Evolutionary conservation across 768 basidiomycete genomes (phyloP), one percentile per base, ranked within the genome.

Genomic region (Trametes cingulata): DNA sequence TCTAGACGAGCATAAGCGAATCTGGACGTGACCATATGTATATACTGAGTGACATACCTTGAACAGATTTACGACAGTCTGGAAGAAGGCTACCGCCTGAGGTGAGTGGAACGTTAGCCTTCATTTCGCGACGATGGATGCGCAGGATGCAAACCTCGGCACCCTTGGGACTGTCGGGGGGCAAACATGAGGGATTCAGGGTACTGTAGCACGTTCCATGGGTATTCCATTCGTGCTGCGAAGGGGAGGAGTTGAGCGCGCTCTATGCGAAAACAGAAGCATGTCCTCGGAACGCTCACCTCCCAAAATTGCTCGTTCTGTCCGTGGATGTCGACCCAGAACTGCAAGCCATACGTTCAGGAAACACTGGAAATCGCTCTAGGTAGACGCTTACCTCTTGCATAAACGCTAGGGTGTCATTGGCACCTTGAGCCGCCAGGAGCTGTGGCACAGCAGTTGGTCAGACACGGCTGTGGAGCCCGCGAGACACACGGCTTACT

Each of bases 131-230:
- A 2, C 2, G 22, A 20, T 24, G 29, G 48, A 48, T 37, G 39
- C 48, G 57, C 8, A n/a, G 7, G 24, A 20, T 24, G 59, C 71
- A 22, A 58, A 84, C 86, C 71, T 90, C 89, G 9, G 83, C 80
- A 22, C 88, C 87, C 50, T 71, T 76, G 8, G 81, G 66, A 62
- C 83, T 86, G 17, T 81, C 83, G 9, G 75, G 71, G 2, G 86
- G 85, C 48, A 90, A 76, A 69, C 88, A 91, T 27, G 73, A 74
- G 10, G 81, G 70, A 54, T 78, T 62, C 19, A 90, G 78, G 5
- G 87, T 90, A 68, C 87, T 88, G 60, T 67, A 76, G 65, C 78
- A 80, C 12, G 81, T 90, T 33, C 89, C 89, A 65, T 90, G 89
- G 13, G 77, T 82, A 10, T 73, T 61, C 88, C 88, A 90, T 70